These are phyloP conservation scores for Carex sylvatica DNA, from an alignment of 202 grass and related monocot species.

Conservation along the genomic window DNA sequence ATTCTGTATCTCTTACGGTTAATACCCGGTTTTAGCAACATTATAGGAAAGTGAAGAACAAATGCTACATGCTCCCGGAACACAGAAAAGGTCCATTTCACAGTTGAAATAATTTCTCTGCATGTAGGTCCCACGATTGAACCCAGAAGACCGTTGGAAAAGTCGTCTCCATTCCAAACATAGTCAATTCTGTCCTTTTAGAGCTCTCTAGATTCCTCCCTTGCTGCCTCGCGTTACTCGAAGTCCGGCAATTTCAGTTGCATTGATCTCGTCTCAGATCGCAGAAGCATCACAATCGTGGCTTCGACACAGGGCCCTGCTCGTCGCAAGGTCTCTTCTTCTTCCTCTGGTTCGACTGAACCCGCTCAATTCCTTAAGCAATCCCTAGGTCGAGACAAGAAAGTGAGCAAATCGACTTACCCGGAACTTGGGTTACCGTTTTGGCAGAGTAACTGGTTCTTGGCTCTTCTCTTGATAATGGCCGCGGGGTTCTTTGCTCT, in stretches of 20 bases:
- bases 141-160: not conserved
- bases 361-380: not conserved
- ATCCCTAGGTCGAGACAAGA: slow-evolving; percentile 11
- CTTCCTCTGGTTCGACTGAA: slow-evolving; percentile 24
- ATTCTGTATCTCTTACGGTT: not conserved
- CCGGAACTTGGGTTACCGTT: slow-evolving; percentile 38
- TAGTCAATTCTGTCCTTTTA: slow-evolving; percentile 12
- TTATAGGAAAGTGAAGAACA: too few relatives aligned
- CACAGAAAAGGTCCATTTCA: not conserved
- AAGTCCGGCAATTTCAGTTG: not conserved
- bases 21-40: not conserved
- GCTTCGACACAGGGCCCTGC: slow-evolving; percentile 56
- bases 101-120: not conserved
- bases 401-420: slow-evolving; percentile 8
- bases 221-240: not conserved
- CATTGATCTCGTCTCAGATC: slow-evolving; percentile 2
- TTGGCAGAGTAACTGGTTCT: slow-evolving; percentile 89
- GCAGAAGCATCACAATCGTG: slow-evolving; percentile 22
- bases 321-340: slow-evolving; percentile 48
- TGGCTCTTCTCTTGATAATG: slow-evolving; percentile 62
- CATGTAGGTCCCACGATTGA: not conserved
- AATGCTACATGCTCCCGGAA: not conserved
- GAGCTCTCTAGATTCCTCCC: not conserved
- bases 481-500: slow-evolving; percentile 67
- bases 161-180: slow-evolving; percentile 17